Percentiles rank a stretch among this genome's conserved stretches.
Evolutionary conservation across 371 early-diverging fungal species (phyloP).

Genomic region (Amoeboradix gromovi): DNA sequence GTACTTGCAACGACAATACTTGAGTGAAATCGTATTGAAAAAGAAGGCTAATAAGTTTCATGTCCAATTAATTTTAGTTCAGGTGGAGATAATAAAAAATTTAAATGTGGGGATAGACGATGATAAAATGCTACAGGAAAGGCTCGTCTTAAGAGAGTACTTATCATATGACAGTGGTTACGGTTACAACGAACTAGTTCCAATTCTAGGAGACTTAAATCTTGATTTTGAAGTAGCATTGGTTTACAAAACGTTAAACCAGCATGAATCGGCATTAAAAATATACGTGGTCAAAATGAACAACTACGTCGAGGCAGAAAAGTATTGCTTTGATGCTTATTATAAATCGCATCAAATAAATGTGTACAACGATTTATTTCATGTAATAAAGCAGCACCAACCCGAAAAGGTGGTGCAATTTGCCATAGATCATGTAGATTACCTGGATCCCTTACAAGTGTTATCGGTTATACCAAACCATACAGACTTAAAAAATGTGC

Average conservation of each 20-base stretch:
- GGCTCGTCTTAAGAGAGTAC: neutral
- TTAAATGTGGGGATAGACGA: neutral
- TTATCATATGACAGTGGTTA: neutral
- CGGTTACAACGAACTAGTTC: neutral
- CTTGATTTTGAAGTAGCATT: neutral
- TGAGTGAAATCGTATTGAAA: neutral
- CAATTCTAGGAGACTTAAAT: neutral
- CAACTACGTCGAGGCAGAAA: neutral
- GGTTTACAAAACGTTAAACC: neutral
- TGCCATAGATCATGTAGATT: neutral
- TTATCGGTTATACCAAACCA: neutral
- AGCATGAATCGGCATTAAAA: neutral
- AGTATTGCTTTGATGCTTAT: neutral
- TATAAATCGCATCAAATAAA: neutral
- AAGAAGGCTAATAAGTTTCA: neutral
- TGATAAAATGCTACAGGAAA: neutral
- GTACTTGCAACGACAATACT: neutral
- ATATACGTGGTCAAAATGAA: neutral
- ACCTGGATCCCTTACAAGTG: neutral
- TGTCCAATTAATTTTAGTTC: neutral
- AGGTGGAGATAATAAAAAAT: neutral
- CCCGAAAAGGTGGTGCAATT: neutral
- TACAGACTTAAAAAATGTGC: neutral
- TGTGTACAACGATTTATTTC: neutral
- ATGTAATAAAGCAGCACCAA: neutral